Percentiles rank a stretch among this genome's conserved stretches.
Evolutionary conservation across 75 land plant genomes (phyloP).

Genomic region (Sequoia sempervirens): DNA sequence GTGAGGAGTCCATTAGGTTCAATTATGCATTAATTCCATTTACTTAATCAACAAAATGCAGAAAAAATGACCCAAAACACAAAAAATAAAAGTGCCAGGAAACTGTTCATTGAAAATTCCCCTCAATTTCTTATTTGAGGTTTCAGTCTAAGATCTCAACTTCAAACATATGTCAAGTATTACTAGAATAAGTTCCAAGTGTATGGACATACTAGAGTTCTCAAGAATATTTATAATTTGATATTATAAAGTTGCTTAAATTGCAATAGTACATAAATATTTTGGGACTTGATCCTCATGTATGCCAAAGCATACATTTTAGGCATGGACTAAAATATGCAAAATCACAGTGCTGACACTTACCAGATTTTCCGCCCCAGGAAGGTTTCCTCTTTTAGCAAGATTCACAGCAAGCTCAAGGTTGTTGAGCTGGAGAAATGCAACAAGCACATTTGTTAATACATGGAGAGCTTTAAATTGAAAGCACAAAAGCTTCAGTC

Average conservation of each 20-base stretch:
- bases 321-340: not conserved
- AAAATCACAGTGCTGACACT: not conserved
- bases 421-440: conserved; percentile 71
- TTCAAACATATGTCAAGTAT: not conserved
- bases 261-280: not conserved
- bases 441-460: not conserved
- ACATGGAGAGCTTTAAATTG: not conserved
- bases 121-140: not conserved
- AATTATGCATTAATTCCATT: not conserved
- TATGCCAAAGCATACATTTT: not conserved
- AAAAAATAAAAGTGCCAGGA: not conserved
- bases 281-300: not conserved
- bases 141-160: not conserved
- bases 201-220: not conserved
- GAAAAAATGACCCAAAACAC: not conserved
- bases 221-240: not conserved
- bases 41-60: not conserved
- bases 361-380: conserved; percentile 98
- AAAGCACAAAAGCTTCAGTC: not conserved
- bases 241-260: not conserved
- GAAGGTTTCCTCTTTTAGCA: conserved; percentile 95
- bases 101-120: not conserved
- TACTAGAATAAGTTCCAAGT: not conserved
- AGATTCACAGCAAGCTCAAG: conserved; percentile 97
- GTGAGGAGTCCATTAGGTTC: not conserved